Evolutionary conservation across 2,329 filamentous ascomycete genomes (phyloP), one percentile per base, ranked within the genome.

Genomic region (Fonsecaea pugnacius): DNA sequence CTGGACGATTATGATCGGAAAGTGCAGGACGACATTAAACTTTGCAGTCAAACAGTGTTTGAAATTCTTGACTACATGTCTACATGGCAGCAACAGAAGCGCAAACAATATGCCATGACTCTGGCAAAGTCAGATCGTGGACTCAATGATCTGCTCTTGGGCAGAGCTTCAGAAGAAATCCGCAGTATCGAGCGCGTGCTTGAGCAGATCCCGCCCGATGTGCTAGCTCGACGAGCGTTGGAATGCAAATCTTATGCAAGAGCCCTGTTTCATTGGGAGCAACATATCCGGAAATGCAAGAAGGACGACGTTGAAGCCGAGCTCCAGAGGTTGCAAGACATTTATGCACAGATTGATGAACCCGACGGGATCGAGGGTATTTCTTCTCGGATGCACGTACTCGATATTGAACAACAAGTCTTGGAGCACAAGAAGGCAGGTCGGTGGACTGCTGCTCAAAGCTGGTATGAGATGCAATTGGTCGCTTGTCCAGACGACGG

Each of bases 261-360:
- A 57, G 95, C 96, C 1, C 81, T 99, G 18, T 97, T 96, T 73
- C 91, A 98, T 73, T 91, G 96, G 81, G 95, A 99, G 76, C 92
- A 96, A 71, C 91, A 96, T 74, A 93, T 93, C 62, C 85, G 89
- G 33, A 78, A 76, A 64, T 73, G 70, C 30, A 76, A 79, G 30
- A 80, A 82, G 1, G 80, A 82, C 1, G 84, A 87, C 24, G 69
- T 74, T 12, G 79, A 84, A n/a, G 83, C 82, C 52, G 83, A 89
- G 59, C 85, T 96, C 65, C 87, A 92, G 70, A 87, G 89, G 66
- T 80, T 99, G 27, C 94, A 98, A 73, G 89, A 94, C 59, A 96
- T 99, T 18, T 99, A 99, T 76, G 91, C 92, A 1, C 91, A 97
- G 71, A 98, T 99, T 66, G 95, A 99, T 73, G 95, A 99, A 72